Base-by-base conservation (phyloP, 2,329 filamentous ascomycete species). In the Epichloe aotearoae region DNA sequence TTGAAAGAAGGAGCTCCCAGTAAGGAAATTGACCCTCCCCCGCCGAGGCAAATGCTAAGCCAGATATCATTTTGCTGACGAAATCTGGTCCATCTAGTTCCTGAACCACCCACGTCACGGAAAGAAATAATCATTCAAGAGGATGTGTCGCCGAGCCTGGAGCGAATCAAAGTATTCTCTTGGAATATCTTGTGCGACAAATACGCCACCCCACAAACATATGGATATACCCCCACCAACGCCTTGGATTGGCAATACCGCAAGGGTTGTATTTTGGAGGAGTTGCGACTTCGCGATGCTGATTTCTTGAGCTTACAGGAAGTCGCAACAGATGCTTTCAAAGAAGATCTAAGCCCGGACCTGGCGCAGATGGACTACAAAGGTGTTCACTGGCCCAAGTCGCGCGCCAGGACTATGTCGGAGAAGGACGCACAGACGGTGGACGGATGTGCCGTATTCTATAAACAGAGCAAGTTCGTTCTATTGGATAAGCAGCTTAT, bases 161-260 rank as follows among this genome's bases (percentile, higher is more conserved):
- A 96, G 61, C 84, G 81, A 49, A 81, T 97, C 64, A 88, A 86
- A 52, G 83, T 95, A 8, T 75, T 97, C 54, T 94, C 88, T 20
- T 96, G 93, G 82, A 98, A 98, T 65, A 95, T 91, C 45, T 77
- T 98, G 11, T 96, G 91, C 68, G 89, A 96, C 67, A 88, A 89
- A 61, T 95, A 93, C 60, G 90, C 90, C 4, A 96, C 90, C 0
- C 76, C 82, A 50, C 76, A 82, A 50, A 81, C 87, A 55, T 97
- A 96, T 64, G 91, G 91, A 42, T 97, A 97, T 66, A 91, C 89
- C 0, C 87, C 93, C 2, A 84, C 83, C 15, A 79, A 78, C 50
- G 88, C 88, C 8, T 74, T 98, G 23, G 74, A 80, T 30, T 98
- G 93, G 93, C 85, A 93, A 38, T 89, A 88, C 62, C 83, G 93